Conservation (phyloP, 345 rosid genomes). For the Aegle marmelos region DNA sequence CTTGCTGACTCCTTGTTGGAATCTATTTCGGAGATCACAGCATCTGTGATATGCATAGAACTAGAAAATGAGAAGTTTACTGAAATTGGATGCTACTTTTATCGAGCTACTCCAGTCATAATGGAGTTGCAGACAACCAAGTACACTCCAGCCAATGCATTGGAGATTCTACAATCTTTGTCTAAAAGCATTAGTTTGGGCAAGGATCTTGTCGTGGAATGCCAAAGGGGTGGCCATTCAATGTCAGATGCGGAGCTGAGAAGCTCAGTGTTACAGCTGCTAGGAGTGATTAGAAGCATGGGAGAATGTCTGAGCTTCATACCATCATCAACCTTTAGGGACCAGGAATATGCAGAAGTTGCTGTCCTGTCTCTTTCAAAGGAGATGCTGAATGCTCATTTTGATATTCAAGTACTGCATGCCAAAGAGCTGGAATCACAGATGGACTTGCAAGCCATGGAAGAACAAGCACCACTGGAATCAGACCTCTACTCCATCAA, state of each 20-base stretch:
- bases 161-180: slow-evolving; percentile 50
- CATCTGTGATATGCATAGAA: slow-evolving; percentile 34
- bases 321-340: slow-evolving; percentile 51
- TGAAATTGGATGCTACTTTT: slow-evolving; percentile 59
- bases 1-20: slow-evolving; percentile 38
- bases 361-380: slow-evolving; percentile 56
- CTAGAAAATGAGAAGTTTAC: slow-evolving; percentile 42
- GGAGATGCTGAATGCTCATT: slow-evolving; percentile 59
- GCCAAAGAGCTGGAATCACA: slow-evolving; percentile 19
- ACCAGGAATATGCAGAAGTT: slow-evolving; percentile 50
- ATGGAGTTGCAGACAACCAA: slow-evolving; percentile 65
- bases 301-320: slow-evolving; percentile 65
- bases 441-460: slow-evolving; percentile 11
- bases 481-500: slow-evolving; percentile 63
- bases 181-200: slow-evolving; percentile 40
- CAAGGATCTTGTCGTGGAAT: slow-evolving; percentile 42
- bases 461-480: slow-evolving; percentile 27
- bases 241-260: slow-evolving; percentile 40
- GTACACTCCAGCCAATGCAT: slow-evolving; percentile 32
- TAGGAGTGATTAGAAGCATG: slow-evolving; percentile 40
- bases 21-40: slow-evolving; percentile 52
- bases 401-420: slow-evolving; percentile 25
- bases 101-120: slow-evolving; percentile 54
- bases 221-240: slow-evolving; percentile 16
- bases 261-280: slow-evolving; percentile 41